A percentile compares a stretch with the other conserved stretches of the same genome.
Evolutionary conservation across 306 rosid species (phyloP).

Genomic region (Vigna mungo): DNA sequence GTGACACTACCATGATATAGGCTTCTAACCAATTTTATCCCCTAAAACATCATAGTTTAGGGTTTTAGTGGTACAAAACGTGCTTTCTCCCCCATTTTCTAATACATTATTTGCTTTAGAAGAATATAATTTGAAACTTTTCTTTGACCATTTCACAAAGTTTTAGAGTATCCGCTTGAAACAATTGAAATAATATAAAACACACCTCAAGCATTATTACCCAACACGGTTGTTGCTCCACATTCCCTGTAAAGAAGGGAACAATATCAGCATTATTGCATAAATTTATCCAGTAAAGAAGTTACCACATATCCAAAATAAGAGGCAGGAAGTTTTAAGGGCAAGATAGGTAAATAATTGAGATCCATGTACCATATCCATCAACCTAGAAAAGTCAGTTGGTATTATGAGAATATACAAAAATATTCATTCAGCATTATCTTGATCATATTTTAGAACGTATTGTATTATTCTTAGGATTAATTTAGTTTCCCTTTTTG

Average conservation of each 20-base stretch:
- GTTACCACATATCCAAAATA: constrained; percentile 39
- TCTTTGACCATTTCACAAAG: too few relatives aligned
- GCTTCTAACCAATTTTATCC: background rate
- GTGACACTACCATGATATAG: background rate
- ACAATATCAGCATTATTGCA: constrained; percentile 28
- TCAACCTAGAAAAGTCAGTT: constrained; percentile 27
- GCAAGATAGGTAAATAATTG: constrained; percentile 18
- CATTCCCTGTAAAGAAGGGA: constrained; percentile 62
- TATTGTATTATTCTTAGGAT: background rate
- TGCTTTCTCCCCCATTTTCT: background rate
- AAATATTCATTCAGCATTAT: background rate
- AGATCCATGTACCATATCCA: constrained; percentile 16
- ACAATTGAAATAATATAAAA: constrained; percentile 1
- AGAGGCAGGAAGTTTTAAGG: background rate
- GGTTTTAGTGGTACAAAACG: background rate
- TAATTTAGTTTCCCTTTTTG: background rate
- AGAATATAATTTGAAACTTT: too few relatives aligned
- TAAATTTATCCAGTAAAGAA: constrained; percentile 8
- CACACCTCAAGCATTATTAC: constrained; percentile 98
- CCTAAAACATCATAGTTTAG: background rate
- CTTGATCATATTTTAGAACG: background rate
- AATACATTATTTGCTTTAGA: constrained; percentile 8
- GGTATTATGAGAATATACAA: background rate
- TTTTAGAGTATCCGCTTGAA: too few relatives aligned
- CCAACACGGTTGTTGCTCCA: constrained; percentile 91